These are phyloP conservation scores for Naegleria fowleri DNA, from an alignment of 208 protist genomes.

Conservation along the genomic window DNA sequence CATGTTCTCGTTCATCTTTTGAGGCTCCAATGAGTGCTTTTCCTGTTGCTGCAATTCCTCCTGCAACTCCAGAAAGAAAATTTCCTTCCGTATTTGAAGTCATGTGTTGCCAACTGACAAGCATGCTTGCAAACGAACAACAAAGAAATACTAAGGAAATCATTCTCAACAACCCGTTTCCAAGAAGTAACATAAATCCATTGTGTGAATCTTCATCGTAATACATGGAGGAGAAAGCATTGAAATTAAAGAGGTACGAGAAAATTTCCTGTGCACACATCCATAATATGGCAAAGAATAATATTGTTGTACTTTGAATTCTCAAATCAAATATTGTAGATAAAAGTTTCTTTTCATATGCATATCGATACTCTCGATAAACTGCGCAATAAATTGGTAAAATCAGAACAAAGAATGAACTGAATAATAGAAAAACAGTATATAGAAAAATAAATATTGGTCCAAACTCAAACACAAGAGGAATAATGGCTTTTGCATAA, in stretches of 20 bases:
- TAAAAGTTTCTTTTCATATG: background rate
- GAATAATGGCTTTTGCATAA: background rate
- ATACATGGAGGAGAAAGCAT: background rate
- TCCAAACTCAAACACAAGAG: background rate
- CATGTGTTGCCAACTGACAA: background rate
- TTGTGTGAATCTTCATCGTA: background rate
- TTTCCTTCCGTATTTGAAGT: background rate
- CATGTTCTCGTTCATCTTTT: background rate
- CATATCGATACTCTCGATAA: background rate
- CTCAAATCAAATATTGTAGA: background rate
- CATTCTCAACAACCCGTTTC: background rate
- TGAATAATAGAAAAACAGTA: background rate
- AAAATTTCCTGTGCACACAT: background rate
- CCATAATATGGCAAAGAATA: background rate
- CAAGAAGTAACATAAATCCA: background rate
- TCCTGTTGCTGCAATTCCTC: background rate
- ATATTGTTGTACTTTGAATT: background rate
- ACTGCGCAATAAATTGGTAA: background rate
- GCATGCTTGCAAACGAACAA: background rate
- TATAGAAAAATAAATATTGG: background rate
- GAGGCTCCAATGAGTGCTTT: background rate
- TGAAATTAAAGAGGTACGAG: background rate
- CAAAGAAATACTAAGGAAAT: background rate
- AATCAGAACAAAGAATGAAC: background rate
- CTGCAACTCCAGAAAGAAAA: background rate